Evolutionary conservation across 306 rosid genomes (phyloP), one percentile per base, ranked within the genome.

Genomic region (Corylus avellana): DNA sequence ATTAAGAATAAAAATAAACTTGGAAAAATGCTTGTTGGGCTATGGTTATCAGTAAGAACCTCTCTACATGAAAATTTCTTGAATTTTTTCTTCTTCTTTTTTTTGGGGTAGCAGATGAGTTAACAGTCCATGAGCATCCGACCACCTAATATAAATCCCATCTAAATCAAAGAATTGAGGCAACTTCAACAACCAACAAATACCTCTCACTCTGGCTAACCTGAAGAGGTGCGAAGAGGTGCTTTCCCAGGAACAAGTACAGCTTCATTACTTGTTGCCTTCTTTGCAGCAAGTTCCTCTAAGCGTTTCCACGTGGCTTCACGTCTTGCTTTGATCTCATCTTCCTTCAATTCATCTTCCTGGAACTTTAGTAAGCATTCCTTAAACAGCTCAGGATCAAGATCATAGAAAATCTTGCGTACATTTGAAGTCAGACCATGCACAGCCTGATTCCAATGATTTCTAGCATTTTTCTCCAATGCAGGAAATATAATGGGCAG

Each of bases 401-500:
- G 83, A 77, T 93, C 97, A 3, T 62, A 62, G 87, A 91, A 91
- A 64, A 93, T 75, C 85, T 91, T 91, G 59, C 88, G 89, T 66
- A 88, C 96, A 56, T 91, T 91, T 51, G 89, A 68, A 44, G 97
- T 93, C 91, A 93, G 81, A 81, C 92, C 85, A 79, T 86, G 92
- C 50, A 93, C 97, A 62, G 93, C 92, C 79, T 93, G 97, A 75
- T 89, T 93, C 97, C 97, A 91, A 78, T 91, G 98, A 64, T 78
- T 83, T 81, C 80, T 88, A 5, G 88, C 81, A 80, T 90, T 93
- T 85, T 49, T 88, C 89, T 93, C 94, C 88, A 93, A 63, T 29
- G 97, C 97, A 56, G 97, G 90, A 81, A 93, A 87, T 75, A 91
- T 83, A 54, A 91, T 90, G 55, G 97, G 97, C 20, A 92, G 88